Percentiles rank a stretch among this genome's conserved stretches.
These are phyloP conservation scores for Leccinum imitatum DNA, from an alignment of 768 basidiomycete genomes.

Conservation along the genomic window DNA sequence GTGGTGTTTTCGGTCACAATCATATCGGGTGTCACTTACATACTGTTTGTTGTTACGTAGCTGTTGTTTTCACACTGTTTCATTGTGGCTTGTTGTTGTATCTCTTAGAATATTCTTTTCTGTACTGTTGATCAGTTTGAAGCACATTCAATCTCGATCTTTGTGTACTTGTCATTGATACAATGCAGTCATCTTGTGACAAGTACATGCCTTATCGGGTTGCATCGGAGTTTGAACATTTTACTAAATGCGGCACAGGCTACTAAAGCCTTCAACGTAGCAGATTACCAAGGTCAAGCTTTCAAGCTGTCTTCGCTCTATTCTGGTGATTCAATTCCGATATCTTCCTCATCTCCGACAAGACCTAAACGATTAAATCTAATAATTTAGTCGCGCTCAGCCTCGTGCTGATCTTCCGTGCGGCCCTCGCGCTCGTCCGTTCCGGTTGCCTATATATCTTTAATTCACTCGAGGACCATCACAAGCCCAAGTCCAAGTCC, in stretches of 20 bases:
- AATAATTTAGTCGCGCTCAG: slow-evolving; percentile 28
- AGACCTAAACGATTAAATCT: slow-evolving; percentile 1
- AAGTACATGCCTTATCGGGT: no score
- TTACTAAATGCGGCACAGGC: no score
- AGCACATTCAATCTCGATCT: not conserved
- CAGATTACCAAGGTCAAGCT: slow-evolving; percentile 1
- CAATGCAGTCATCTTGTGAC: no score
- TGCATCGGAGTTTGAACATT: no score
- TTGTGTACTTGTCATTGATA: no score
- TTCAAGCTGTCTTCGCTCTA: slow-evolving; percentile 32
- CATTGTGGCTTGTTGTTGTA: slow-evolving; percentile 12
- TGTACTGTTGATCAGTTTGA: slow-evolving; percentile 3
- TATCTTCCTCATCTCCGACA: not conserved
- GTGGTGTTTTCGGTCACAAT: slow-evolving; percentile 6
- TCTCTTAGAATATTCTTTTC: not conserved
- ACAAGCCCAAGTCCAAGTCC: not conserved
- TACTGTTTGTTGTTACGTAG: slow-evolving; percentile 8
- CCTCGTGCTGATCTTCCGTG: slow-evolving; percentile 35
- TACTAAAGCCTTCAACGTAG: not conserved
- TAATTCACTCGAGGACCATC: slow-evolving; percentile 22
- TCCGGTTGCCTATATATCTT: slow-evolving; percentile 5
- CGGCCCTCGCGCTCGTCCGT: slow-evolving; percentile 19
- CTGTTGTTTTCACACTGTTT: slow-evolving; percentile 7
- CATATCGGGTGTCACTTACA: slow-evolving; percentile 5
- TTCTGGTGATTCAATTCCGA: slow-evolving; percentile 18